Evolutionary conservation across 768 basidiomycete species (phyloP), one percentile per base, ranked within the genome.

Genomic region (Lactarius vividus): DNA sequence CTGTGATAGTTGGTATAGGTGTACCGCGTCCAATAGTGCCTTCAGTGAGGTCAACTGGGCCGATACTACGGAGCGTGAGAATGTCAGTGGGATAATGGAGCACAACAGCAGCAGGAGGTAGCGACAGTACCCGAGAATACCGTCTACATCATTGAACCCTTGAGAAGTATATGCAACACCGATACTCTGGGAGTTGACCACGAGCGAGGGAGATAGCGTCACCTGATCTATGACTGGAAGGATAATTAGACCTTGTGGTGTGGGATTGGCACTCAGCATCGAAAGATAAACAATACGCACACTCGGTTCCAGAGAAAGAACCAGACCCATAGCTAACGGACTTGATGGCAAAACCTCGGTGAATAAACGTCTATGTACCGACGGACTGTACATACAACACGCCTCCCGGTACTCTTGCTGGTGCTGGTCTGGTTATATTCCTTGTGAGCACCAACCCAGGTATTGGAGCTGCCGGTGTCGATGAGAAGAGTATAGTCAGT

Each of bases 391-490:
- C 74, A 70, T 62, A 74, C 72, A 16, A 77, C 78, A 16, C 33
- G 70, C 54, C 69, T 73, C 0, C 78, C 77, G n/a, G 80, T 82
- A 67, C 69, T 72, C 62, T 77, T 75, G 72, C 81, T 81, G 3
- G 84, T 80, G 54, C 72, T 75, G 1, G 85, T 84, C 26, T 74
- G 78, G 3, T 70, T 75, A 73, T 83, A 88, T 44, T 73, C 60
- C 67, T 76, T 78, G 65, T 72, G 75, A 3, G 85, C 86, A 49
- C 85, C 85, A 42, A 86, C 71, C 85, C 84, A 87, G n/a, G 82
- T 84, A 74, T 84, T 83, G 53, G 76, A 83, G 76, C 77, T 80
- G 81, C 85, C 84, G 0, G 84, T 87, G 62, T 87, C 85, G 37
- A 86, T 84, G 57, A 87, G 77, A 46, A 88, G 80, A 1, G 73